Evolutionary conservation across 2,329 filamentous ascomycete genomes (phyloP), one percentile per base, ranked within the genome.

Genomic region (Rhynchosporium graminicola): DNA sequence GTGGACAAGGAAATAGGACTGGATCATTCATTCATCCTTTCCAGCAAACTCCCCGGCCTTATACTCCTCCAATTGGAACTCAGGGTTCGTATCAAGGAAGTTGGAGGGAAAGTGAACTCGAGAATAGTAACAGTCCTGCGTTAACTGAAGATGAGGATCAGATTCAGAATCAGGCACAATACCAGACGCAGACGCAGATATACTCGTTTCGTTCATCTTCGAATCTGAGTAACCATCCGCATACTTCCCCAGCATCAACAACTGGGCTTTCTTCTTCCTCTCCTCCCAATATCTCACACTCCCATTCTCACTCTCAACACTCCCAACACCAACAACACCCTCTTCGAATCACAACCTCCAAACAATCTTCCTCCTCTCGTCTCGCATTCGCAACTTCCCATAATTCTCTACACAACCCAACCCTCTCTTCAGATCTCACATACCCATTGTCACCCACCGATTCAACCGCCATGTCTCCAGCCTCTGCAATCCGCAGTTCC

Each of bases 31-130:
- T 87, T 26, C 86, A 88, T 70, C 85, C 86, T 31, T 87, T 87
- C 67, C 84, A 87, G 71, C 86, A 87, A 75, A 86, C 79, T 8
- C 86, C 86, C 38, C 80, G 83, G 46, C 83, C 83, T 0, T 82
- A 83, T 51, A 86, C 84, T 63, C 83, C 85, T 57, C 83, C 62
- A 6, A 47, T 60, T 7, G 42, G 84, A 8, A 70, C 86, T 64
- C 65, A 63, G 46, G 57, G 62, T 15, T 81, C 83, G 29, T 86
- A 85, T 72, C 80, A 83, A 66, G 83, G 83, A 72, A 84, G 83
- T 7, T 74, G 82, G 48, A 78, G 80, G 42, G 73, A 70, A 54
- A 80, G 82, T 68, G 83, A 86, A 80, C 70, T 84, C 65, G 52
- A 82, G 81, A 62, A 66, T 20, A 20, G 20, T 48, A 47, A 64